A percentile compares a stretch with the other conserved stretches of the same genome.
Evolutionary conservation across 2,329 filamentous ascomycete species (phyloP).

Genomic region (Xenosphaeropsis pyriputrescens): DNA sequence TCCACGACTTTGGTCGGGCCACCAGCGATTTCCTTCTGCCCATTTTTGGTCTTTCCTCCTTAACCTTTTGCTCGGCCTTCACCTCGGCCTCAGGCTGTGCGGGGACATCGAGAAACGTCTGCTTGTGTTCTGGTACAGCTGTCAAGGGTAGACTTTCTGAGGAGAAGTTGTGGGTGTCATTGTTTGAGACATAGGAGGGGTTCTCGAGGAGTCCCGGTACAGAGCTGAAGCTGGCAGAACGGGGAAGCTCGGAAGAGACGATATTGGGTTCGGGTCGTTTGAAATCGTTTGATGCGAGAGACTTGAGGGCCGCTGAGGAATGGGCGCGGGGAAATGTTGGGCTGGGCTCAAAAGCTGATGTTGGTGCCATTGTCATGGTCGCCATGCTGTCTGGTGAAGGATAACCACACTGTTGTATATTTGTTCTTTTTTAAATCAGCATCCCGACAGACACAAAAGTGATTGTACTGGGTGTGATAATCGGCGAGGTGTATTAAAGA

Average conservation of each 20-base stretch:
- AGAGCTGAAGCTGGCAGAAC: conserved; percentile 43
- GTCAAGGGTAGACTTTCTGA: neutral
- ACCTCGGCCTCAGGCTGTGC: conserved; percentile 3
- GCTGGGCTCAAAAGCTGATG: conserved; percentile 14
- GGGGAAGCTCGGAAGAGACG: conserved; percentile 22
- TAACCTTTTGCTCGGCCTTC: conserved; percentile 6
- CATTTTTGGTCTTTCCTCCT: conserved; percentile 13
- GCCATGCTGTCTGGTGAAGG: neutral
- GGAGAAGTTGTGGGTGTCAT: conserved; percentile 5
- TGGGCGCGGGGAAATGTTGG: conserved; percentile 16
- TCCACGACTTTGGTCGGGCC: conserved; percentile 19
- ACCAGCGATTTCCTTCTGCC: conserved; percentile 18
- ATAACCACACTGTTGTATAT: neutral
- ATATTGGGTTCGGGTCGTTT: conserved; percentile 6
- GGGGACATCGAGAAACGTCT: too few species aligned
- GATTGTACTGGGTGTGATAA: neutral
- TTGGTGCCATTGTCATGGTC: conserved; percentile 15
- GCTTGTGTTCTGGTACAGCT: conserved; percentile 2
- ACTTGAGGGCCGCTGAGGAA: conserved; percentile 17
- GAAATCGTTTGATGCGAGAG: conserved; percentile 13
- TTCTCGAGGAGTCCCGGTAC: conserved; percentile 23
- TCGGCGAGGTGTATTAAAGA: neutral
- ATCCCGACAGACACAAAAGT: neutral
- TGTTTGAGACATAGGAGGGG: conserved; percentile 7
- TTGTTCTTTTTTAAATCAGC: neutral